Percentiles rank a stretch among this genome's conserved stretches.
Conservation (phyloP, 257 asterid species). For the Nicotiana noctiflora region DNA sequence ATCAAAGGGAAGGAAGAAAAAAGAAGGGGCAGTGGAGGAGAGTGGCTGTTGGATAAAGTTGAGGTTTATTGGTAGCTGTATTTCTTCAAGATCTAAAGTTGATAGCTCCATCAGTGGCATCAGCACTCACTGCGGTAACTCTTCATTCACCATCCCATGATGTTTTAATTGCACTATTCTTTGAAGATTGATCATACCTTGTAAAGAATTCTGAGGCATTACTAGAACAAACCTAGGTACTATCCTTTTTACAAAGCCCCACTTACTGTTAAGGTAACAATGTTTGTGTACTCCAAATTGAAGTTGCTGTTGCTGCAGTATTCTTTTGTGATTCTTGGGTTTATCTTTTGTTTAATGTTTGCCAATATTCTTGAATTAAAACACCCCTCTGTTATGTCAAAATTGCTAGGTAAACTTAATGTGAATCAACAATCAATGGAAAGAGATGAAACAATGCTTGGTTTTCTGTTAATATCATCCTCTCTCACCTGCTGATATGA, state of each 20-base stretch:
- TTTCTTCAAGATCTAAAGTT: constrained; percentile 61
- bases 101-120: constrained; percentile 53
- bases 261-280: background rate
- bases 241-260: background rate
- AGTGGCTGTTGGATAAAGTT: constrained; percentile 48
- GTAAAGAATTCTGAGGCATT: background rate
- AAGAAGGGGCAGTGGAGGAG: constrained; percentile 24
- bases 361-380: background rate
- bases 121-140: constrained; percentile 25
- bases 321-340: background rate
- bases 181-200: background rate
- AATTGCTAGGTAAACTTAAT: background rate
- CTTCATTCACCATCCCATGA: background rate
- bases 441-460: background rate
- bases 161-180: background rate
- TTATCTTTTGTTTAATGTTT: background rate
- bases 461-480: background rate
- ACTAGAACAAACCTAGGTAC: background rate
- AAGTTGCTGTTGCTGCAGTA: background rate
- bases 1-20: constrained; percentile 38
- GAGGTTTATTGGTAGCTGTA: constrained; percentile 44
- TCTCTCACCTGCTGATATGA: background rate
- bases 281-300: background rate
- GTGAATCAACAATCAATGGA: background rate
- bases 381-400: background rate